These are phyloP conservation scores for Linaria vulgaris DNA, from an alignment of 257 asterid genomes.

Conservation along the genomic window DNA sequence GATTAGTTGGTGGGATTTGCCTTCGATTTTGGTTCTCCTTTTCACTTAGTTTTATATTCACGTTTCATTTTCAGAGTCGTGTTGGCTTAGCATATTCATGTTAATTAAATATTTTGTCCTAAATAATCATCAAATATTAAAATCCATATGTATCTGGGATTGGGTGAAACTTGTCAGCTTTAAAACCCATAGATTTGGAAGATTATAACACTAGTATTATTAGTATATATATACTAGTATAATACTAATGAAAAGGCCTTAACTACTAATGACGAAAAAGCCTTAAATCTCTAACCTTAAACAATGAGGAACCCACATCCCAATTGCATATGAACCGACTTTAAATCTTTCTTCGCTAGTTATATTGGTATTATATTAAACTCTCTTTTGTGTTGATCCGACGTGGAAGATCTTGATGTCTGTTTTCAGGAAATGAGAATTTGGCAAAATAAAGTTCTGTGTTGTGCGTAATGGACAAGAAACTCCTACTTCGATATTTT, in stretches of 20 bases:
- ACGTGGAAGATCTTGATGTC: background rate
- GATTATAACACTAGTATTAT: slow-evolving; percentile 5
- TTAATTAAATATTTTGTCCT: background rate
- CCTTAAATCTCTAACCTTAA: slow-evolving; percentile 28
- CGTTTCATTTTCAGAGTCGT: slow-evolving; percentile 25
- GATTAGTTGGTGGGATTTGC: slow-evolving; percentile 44
- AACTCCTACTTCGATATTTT: too few species aligned
- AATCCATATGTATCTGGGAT: slow-evolving; percentile 27
- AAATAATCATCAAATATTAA: background rate
- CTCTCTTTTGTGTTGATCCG: slow-evolving; percentile 6
- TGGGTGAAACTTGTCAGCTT: slow-evolving; percentile 34
- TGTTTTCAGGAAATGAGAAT: background rate
- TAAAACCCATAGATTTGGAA: slow-evolving; percentile 32
- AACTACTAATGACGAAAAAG: too few species aligned
- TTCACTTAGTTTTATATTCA: slow-evolving; percentile 5
- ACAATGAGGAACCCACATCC: slow-evolving; percentile 24
- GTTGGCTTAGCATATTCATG: slow-evolving; percentile 29
- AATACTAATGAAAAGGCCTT: slow-evolving; percentile 3
- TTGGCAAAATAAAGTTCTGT: too few species aligned
- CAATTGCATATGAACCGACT: slow-evolving; percentile 24
- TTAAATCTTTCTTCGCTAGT: slow-evolving; percentile 2
- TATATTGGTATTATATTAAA: background rate
- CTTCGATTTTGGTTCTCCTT: slow-evolving; percentile 26
- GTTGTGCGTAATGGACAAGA: too few species aligned
- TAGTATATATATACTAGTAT: background rate